Percentiles rank a stretch among this genome's conserved stretches.
Evolutionary conservation across 176 grass and related monocot species (phyloP).

Genomic region (Metroxylon sagu): DNA sequence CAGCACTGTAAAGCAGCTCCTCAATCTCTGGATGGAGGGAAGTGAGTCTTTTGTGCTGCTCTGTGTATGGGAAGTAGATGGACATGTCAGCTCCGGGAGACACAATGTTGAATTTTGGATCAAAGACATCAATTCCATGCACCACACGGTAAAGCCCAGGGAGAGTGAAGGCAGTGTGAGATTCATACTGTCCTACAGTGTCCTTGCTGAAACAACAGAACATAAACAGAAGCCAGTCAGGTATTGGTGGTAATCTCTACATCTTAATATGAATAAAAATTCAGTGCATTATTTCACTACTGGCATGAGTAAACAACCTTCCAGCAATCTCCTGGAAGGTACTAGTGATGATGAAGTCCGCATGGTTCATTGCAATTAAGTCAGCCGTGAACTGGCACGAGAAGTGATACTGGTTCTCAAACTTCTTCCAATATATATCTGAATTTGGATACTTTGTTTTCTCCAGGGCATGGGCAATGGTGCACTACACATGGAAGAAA

Average conservation of each 20-base stretch:
- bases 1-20: conserved; percentile 68
- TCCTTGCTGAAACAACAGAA: conserved; percentile 74
- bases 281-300: no score
- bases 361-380: conserved; percentile 97
- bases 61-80: conserved; percentile 85
- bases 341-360: conserved; percentile 97
- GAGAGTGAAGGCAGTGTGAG: conserved; percentile 91
- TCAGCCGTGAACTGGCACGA: conserved; percentile 98
- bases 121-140: conserved; percentile 95
- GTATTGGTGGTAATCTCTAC: no score
- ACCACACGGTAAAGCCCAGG: conserved; percentile 93
- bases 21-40: conserved; percentile 95
- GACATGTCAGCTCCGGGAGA: conserved; percentile 91
- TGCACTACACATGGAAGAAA: conserved; percentile 51
- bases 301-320: conserved; percentile 36
- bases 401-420: conserved; percentile 99
- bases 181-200: conserved; percentile 94
- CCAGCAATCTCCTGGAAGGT: conserved; percentile 99
- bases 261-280: no score
- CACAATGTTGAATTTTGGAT: conserved; percentile 99
- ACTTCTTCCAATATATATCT: conserved; percentile 99
- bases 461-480: conserved; percentile 97
- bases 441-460: conserved; percentile 99
- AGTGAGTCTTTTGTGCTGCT: conserved; percentile 76
- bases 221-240: neutral